Conservation (phyloP, 495 filamentous ascomycete species). For the Collariella sp. region DNA sequence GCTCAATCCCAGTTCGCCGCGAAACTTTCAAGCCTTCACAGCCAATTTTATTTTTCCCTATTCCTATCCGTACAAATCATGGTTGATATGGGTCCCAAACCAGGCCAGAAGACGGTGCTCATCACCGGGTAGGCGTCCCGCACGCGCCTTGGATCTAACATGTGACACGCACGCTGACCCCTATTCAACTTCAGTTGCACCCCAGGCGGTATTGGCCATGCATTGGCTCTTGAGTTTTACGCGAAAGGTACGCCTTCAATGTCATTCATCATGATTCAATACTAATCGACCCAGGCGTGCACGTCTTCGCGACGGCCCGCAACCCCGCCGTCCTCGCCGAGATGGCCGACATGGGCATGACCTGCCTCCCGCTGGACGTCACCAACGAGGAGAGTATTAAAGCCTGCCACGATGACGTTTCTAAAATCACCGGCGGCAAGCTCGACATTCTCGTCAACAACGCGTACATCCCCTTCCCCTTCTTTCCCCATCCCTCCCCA, state of each 20-base stretch:
- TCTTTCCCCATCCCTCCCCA: neutral
- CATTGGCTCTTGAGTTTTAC: constrained; percentile 43
- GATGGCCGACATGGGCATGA: constrained; percentile 40
- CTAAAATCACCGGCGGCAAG: constrained; percentile 44
- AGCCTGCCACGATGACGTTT: constrained; percentile 37
- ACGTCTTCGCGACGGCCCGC: constrained; percentile 48
- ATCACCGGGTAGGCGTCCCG: constrained; percentile 39
- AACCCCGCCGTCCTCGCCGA: constrained; percentile 37
- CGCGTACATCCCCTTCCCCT: constrained; percentile 34
- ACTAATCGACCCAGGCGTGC: constrained; percentile 30
- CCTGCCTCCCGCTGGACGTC: constrained; percentile 42
- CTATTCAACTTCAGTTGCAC: constrained; percentile 34
- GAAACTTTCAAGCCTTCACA: too few species aligned
- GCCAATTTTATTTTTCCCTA: neutral
- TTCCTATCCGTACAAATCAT: neutral
- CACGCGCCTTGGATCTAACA: neutral
- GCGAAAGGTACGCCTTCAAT: constrained; percentile 27
- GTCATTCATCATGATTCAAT: neutral
- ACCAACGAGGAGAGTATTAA: constrained; percentile 44
- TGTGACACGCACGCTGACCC: neutral
- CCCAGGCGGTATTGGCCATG: constrained; percentile 46
- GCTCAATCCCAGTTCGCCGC: too few species aligned
- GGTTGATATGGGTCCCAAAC: constrained; percentile 18
- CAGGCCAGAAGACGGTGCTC: constrained; percentile 42
- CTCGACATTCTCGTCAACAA: constrained; percentile 65